These are phyloP conservation scores for Rasamsonia emersonii DNA, from an alignment of 2,329 filamentous ascomycete species.

Conservation along the genomic window DNA sequence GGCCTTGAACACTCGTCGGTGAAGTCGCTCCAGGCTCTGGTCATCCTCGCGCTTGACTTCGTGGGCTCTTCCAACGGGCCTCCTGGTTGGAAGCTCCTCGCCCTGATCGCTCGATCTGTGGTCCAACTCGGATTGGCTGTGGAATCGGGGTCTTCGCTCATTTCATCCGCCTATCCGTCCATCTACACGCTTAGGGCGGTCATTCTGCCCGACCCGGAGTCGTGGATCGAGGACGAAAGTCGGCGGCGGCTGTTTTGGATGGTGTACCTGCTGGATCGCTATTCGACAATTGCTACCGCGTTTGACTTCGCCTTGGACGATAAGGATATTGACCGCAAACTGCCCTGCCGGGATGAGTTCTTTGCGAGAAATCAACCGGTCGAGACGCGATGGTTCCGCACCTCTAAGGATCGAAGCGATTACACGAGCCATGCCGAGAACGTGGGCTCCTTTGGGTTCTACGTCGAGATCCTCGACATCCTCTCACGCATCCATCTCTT, in stretches of 20 bases:
- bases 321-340: constrained; percentile 75
- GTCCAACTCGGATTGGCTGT: constrained; percentile 81
- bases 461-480: constrained; percentile 82
- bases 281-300: constrained; percentile 81
- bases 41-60: constrained; percentile 77
- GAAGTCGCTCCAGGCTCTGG: constrained; percentile 75
- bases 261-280: constrained; percentile 82
- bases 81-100: constrained; percentile 85
- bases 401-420: constrained; percentile 47
- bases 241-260: constrained; percentile 85
- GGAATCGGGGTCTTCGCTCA: constrained; percentile 69
- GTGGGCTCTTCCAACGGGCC: constrained; percentile 83
- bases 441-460: constrained; percentile 78
- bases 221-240: constrained; percentile 85
- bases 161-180: constrained; percentile 70
- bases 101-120: constrained; percentile 77
- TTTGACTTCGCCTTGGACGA: constrained; percentile 88
- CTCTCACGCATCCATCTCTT: constrained; percentile 83
- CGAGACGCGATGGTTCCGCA: constrained; percentile 71
- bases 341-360: constrained; percentile 80
- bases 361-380: constrained; percentile 78
- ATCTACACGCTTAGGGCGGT: constrained; percentile 85
- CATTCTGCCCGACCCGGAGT: constrained; percentile 70
- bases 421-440: constrained; percentile 68
- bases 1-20: constrained; percentile 86